Conservation (phyloP, 179 eudicot genomes). For the Kewa caespitosa region DNA sequence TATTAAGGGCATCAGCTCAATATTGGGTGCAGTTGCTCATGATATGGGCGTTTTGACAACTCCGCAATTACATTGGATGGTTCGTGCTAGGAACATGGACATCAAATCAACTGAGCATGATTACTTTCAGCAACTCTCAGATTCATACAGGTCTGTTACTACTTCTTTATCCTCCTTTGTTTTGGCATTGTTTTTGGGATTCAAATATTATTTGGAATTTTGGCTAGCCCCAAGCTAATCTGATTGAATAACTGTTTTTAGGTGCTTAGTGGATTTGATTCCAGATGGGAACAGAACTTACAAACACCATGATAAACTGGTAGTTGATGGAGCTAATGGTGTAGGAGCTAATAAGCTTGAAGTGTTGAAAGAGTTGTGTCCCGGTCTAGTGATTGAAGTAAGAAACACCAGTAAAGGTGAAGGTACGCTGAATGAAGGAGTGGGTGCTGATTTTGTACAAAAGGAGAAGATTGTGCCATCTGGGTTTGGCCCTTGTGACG, state of each 20-base stretch:
- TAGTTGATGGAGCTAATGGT: slow-evolving; percentile 96
- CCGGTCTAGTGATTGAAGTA: slow-evolving; percentile 53
- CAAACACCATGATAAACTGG: slow-evolving; percentile 41
- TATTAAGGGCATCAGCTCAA: slow-evolving; percentile 69
- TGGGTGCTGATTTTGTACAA: slow-evolving; percentile 99
- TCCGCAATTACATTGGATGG: slow-evolving; percentile 99
- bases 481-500: slow-evolving; percentile 66
- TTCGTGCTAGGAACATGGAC: slow-evolving; percentile 83
- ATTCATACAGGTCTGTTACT: slow-evolving; percentile 58
- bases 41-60: slow-evolving; percentile 89
- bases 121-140: slow-evolving; percentile 67
- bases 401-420: slow-evolving; percentile 68
- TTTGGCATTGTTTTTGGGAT: neutral
- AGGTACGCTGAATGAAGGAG: slow-evolving; percentile 86
- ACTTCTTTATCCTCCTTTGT: neutral
- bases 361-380: slow-evolving; percentile 47
- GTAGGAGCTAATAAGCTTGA: slow-evolving; percentile 89
- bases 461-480: slow-evolving; percentile 79
- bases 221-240: neutral
- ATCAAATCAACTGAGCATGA: slow-evolving; percentile 60
- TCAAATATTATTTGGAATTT: neutral
- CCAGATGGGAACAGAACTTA: slow-evolving; percentile 37
- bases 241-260: slow-evolving; percentile 27
- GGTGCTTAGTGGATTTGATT: slow-evolving; percentile 77
- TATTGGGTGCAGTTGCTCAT: slow-evolving; percentile 58